Percentiles rank a stretch among this genome's conserved stretches.
Evolutionary conservation across 441 rosid genomes (phyloP).

Genomic region (Manihot esculenta): DNA sequence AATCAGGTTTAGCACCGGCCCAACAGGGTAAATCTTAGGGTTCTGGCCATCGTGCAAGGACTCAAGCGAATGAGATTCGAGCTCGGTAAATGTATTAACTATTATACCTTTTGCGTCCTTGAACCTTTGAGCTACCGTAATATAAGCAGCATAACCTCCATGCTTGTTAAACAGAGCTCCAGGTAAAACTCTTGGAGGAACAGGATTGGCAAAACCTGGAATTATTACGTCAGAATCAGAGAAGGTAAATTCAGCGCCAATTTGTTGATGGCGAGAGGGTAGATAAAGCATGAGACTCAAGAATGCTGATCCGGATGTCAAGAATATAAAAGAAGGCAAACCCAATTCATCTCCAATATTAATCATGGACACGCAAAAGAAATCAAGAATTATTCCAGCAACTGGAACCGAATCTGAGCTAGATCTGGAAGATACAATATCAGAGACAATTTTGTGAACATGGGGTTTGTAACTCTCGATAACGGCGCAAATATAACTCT

Average conservation of each 20-base stretch:
- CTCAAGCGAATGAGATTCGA: slow-evolving; percentile 43
- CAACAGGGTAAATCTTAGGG: slow-evolving; percentile 46
- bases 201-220: slow-evolving; percentile 44
- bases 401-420: slow-evolving; percentile 25
- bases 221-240: slow-evolving; percentile 36
- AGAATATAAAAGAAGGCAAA: slow-evolving; percentile 47
- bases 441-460: slow-evolving; percentile 18
- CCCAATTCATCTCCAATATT: slow-evolving; percentile 50
- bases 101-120: slow-evolving; percentile 47
- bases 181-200: slow-evolving; percentile 46
- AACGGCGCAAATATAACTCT: slow-evolving; percentile 18
- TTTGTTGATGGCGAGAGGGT: slow-evolving; percentile 29
- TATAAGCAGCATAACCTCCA: slow-evolving; percentile 11
- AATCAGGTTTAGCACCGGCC: slow-evolving; percentile 46
- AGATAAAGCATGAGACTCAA: slow-evolving; percentile 33
- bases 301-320: slow-evolving; percentile 41
- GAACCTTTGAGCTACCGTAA: slow-evolving; percentile 25
- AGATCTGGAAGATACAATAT: slow-evolving; percentile 15
- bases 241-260: slow-evolving; percentile 26
- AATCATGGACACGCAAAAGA: slow-evolving; percentile 52
- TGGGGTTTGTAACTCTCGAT: slow-evolving; percentile 24
- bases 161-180: slow-evolving; percentile 18
- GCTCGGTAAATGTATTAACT: slow-evolving; percentile 54
- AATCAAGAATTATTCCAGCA: slow-evolving; percentile 47
- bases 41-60: slow-evolving; percentile 6